These are phyloP conservation scores for Dianthus caryophyllus DNA, from an alignment of 148 eudicot species.

Conservation along the genomic window DNA sequence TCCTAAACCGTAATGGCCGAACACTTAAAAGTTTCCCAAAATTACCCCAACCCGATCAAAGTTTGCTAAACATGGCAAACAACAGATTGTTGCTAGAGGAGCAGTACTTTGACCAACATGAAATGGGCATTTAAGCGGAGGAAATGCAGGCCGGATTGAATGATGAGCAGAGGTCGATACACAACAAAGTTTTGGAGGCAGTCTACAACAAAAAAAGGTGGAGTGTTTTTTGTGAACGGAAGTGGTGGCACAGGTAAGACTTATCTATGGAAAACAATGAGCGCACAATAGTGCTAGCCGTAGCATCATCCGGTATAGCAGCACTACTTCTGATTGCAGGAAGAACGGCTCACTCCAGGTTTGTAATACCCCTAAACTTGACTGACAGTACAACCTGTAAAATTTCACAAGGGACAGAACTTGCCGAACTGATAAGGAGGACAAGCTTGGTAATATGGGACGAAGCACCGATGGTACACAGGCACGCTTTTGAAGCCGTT, in stretches of 20 bases:
- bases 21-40: too few species aligned
- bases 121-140: background rate
- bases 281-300: too few species aligned
- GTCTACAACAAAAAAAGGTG: background rate
- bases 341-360: slow-evolving; percentile 12
- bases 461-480: slow-evolving; percentile 15
- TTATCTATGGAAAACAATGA: too few species aligned
- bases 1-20: too few species aligned
- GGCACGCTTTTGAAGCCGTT: slow-evolving; percentile 12
- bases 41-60: too few species aligned
- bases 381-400: background rate
- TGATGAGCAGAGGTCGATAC: background rate
- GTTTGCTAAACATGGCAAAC: too few species aligned
- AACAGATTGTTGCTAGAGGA: too few species aligned
- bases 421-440: background rate
- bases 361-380: background rate
- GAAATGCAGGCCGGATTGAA: background rate
- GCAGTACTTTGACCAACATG: background rate
- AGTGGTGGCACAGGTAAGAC: too few species aligned
- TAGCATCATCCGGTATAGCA: too few species aligned
- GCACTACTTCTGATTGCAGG: background rate
- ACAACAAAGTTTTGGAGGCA: background rate
- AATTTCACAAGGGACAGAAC: background rate
- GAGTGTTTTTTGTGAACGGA: too few species aligned
- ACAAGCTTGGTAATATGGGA: slow-evolving; percentile 9